Evolutionary conservation across 1,139 yeast species (phyloP).

Genomic region (Arxiozyma slooffiae): DNA sequence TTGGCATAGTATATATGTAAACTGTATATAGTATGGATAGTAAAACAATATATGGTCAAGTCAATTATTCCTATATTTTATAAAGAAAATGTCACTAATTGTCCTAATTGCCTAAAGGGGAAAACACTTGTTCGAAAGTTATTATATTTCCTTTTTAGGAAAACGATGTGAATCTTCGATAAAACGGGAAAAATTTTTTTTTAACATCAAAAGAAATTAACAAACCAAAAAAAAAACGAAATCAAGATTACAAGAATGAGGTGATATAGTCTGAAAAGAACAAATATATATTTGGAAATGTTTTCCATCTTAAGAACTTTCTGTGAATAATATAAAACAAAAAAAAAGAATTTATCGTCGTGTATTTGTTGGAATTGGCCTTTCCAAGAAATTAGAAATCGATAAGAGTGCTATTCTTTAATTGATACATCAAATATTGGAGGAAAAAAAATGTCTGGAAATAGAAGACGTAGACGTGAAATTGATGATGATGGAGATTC

Average conservation of each 20-base stretch:
- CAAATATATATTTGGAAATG: no score
- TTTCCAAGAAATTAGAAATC: not conserved
- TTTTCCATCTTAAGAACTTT: not conserved
- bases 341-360: no score
- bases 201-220: not conserved
- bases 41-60: no score
- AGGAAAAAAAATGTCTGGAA: slow-evolving; percentile 16
- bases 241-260: not conserved
- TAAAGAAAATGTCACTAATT: not conserved
- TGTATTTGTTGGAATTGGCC: not conserved
- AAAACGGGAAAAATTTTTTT: not conserved
- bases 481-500: slow-evolving; percentile 21
- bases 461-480: slow-evolving; percentile 30
- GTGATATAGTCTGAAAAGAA: not conserved
- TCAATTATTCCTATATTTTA: no score
- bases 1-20: not conserved
- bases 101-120: not conserved
- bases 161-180: not conserved
- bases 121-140: not conserved
- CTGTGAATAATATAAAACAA: no score
- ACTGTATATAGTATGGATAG: not conserved
- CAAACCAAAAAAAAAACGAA: not conserved
- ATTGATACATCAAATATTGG: not conserved
- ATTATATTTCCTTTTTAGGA: slow-evolving; percentile 10
- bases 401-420: not conserved